Percentiles rank a stretch among this genome's conserved stretches.
These are phyloP conservation scores for Coemansia sp. DNA, from an alignment of 192 early-diverging fungal genomes.

Conservation along the genomic window DNA sequence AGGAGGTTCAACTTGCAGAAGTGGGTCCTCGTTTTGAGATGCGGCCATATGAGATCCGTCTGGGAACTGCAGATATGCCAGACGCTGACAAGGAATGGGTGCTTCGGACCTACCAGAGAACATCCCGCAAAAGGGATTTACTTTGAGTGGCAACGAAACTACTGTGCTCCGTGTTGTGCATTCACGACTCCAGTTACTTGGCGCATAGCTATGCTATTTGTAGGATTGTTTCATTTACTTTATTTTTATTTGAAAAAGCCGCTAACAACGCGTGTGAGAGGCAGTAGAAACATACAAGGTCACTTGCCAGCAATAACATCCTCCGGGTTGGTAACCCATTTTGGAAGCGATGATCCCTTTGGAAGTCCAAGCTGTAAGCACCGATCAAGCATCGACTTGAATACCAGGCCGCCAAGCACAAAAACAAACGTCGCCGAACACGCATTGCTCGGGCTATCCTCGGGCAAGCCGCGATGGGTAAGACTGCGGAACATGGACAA, in stretches of 20 bases:
- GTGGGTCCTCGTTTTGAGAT: constrained; percentile 99
- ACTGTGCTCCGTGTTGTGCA: background rate
- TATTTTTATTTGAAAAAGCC: constrained; percentile 4
- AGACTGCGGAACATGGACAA: constrained; percentile 41
- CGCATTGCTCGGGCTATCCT: constrained; percentile 32
- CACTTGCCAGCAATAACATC: constrained; percentile 30
- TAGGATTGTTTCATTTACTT: background rate
- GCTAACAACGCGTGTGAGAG: background rate
- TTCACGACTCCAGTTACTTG: no score
- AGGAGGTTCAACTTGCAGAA: constrained; percentile 91
- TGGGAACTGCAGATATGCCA: constrained; percentile 91
- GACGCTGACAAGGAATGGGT: constrained; percentile 98
- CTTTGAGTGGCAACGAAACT: constrained; percentile 45
- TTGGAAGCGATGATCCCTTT: constrained; percentile 45
- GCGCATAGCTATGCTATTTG: background rate
- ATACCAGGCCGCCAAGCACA: constrained; percentile 47
- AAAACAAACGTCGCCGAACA: constrained; percentile 57
- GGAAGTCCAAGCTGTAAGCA: constrained; percentile 51
- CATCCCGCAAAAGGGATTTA: constrained; percentile 78
- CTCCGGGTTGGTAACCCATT: constrained; percentile 53
- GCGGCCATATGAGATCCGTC: constrained; percentile 93
- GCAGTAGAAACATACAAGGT: background rate
- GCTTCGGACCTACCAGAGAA: constrained; percentile 85
- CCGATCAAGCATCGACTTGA: constrained; percentile 44
- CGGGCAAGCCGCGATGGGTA: constrained; percentile 46